Evolutionary conservation across 192 early-diverging fungal genomes (phyloP), one percentile per base, ranked within the genome.

Genomic region (Coemansia pectinata): DNA sequence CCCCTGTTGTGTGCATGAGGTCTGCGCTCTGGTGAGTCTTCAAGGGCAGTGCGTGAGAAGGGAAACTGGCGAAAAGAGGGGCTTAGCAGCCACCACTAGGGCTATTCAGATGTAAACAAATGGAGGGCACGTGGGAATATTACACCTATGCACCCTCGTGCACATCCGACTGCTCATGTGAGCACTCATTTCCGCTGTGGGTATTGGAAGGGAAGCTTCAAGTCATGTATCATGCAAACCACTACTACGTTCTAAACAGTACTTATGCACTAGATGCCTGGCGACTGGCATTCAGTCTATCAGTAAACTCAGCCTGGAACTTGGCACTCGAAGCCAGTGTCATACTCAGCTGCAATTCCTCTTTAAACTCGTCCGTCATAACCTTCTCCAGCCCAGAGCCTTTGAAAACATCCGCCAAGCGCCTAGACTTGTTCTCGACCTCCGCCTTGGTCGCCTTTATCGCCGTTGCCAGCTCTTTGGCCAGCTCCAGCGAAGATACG

Each of bases 281-380:
- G 10, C 62, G 69, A 27, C 48, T 66, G n/a, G 65, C 58, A 42
- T 74, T 64, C n/a, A 77, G 71, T 34, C 72, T 66, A 31, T 66
- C 75, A 9, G 50, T 63, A 27, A 69, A 77, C 66, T 77, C 71
- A 12, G 66, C 60, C 19, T 63, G 64, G 67, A 82, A 82, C 65
- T 63, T 33, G 31, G 25, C 17, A 38, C 69, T 77, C 39, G 72
- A 66, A 3, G 74, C 79, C 44, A 82, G 45, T 7, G 79, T 71
- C 74, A 73, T 70, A 17, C 79, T 71, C 61, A 82, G 72, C 69
- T 62, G 48, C 65, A 82, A 57, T 36, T 82, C 79, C 17, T 63
- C 53, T 31, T 50, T 72, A 34, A 77, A 71, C 39, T 69, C 69
- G 65, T 73, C 71, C 7, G 47, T 39, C 72, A 76, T 25, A 36